A percentile compares a stretch with the other conserved stretches of the same genome.
phyloP scores from a whole-genome alignment of 169 alveolate species.

The Theileria annulata region DNA sequence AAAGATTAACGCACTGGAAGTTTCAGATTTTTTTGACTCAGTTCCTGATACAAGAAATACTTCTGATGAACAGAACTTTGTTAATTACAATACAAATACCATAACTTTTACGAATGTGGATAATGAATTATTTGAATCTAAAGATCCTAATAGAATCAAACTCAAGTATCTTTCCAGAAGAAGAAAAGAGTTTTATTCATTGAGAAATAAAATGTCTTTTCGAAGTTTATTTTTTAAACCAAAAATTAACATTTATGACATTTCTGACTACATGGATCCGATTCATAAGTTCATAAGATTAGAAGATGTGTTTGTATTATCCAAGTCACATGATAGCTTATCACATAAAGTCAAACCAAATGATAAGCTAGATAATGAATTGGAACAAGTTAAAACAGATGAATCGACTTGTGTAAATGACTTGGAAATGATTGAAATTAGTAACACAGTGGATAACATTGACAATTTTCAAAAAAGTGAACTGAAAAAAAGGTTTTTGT shows the following conservation, averaged over 20 bases:
- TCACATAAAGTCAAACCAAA: background rate
- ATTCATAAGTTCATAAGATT: background rate
- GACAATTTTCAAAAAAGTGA: background rate
- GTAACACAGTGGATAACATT: background rate
- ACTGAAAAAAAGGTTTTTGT: conserved; percentile 8
- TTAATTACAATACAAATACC: background rate
- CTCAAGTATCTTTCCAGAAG: background rate
- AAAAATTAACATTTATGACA: conserved; percentile 9
- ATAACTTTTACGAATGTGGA: background rate
- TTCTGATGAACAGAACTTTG: background rate
- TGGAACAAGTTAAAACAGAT: background rate
- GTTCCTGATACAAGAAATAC: background rate
- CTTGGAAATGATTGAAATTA: background rate
- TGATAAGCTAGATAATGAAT: background rate
- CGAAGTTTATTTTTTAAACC: background rate
- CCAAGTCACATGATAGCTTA: background rate
- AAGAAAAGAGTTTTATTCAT: background rate
- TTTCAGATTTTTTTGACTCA: background rate
- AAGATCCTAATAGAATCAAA: background rate
- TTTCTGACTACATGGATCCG: conserved; percentile 8
- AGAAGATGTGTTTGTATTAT: background rate
- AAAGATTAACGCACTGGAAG: too few relatives aligned
- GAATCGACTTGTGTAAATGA: background rate
- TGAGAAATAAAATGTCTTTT: conserved; percentile 1
- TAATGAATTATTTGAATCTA: background rate